Base-by-base conservation (phyloP, 2,329 filamentous ascomycete genomes). In the Tolypocladium nubicola region DNA sequence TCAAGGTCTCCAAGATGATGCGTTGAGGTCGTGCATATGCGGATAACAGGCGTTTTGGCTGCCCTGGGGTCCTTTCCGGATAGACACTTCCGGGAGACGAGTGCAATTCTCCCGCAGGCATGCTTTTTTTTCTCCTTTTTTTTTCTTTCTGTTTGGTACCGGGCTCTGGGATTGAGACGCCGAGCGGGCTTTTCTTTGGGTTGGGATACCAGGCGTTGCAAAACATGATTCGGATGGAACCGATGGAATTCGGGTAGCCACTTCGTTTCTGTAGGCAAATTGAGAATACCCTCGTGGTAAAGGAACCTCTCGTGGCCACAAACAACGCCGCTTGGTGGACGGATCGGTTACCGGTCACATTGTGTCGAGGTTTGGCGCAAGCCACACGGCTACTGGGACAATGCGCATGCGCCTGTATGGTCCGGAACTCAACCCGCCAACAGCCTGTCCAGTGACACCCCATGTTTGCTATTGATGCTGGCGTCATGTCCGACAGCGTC, bases 1-100 rank as follows among this genome's bases (percentile, higher is more conserved):
- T 83, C 55, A 80, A 73, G 58, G 73, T 84, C 38, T 70, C 75
- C 49, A 84, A 83, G 70, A 68, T 65, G 13, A 62, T 78, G 52
- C 68, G 66, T 52, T 75, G 62, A 56, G 9, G 19, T 37, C 19
- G 1, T 52, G 47, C 47, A 35, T n/a, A 10, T 37, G 30, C 30
- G 26, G 30, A 21, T 6, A n/a, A 35, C 14, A 19, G 30, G 30
- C 30, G 47, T 52, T 52, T 35, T 35, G 47, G 47, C 30, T 52
- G 30, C 19, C 4, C 30, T 35, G 4, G 26, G 47, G 19, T 35
- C 10, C 30, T 21, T 11, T 21, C 33, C 21, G 10, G 16, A 13
- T 13, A 21, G 26, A n/a, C 26, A 33, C 45, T 35, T 33, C 26
- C 30, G 26, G 47, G 9, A 50, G 26, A 50, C 3, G 2, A 16